A percentile compares a stretch with the other conserved stretches of the same genome.
These are phyloP conservation scores for Nemania sp. DNA, from an alignment of 2,329 filamentous ascomycete species.

Conservation along the genomic window DNA sequence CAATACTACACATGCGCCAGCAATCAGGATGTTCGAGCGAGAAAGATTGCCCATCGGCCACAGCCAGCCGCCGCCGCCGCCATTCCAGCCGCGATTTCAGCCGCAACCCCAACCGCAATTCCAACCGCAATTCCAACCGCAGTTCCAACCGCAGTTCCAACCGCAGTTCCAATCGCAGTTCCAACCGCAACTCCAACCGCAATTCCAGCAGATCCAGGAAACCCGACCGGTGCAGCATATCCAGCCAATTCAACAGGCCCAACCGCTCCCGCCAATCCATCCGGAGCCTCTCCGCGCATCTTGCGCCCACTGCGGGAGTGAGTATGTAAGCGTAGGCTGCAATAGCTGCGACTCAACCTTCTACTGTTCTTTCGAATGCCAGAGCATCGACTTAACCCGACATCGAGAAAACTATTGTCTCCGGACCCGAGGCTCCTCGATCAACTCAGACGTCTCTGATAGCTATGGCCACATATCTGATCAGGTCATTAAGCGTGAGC, in stretches of 20 bases:
- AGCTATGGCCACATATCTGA: not conserved
- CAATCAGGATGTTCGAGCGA: conserved; percentile 18
- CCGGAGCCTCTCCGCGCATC: not conserved
- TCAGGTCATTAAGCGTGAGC: not conserved
- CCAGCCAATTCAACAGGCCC: too few relatives aligned
- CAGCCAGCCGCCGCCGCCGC: conserved; percentile 2
- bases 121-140: too few relatives aligned
- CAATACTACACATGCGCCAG: not conserved
- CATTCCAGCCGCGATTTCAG: too few relatives aligned
- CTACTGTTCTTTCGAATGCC: conserved; percentile 10
- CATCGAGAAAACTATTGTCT: not conserved
- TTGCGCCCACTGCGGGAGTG: not conserved
- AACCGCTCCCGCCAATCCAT: conserved; percentile 1
- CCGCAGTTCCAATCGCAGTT: too few relatives aligned
- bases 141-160: too few relatives aligned
- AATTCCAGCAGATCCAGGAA: too few relatives aligned
- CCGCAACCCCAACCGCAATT: too few relatives aligned
- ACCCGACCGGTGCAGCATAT: too few relatives aligned
- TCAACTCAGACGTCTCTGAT: not conserved
- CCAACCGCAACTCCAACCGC: too few relatives aligned
- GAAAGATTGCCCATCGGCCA: not conserved
- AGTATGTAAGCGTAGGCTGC: not conserved
- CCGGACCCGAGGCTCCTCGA: not conserved
- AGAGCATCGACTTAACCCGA: not conserved
- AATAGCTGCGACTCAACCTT: not conserved